Base-by-base conservation (phyloP, 257 asterid species). In the Solanum chiquidenum region DNA sequence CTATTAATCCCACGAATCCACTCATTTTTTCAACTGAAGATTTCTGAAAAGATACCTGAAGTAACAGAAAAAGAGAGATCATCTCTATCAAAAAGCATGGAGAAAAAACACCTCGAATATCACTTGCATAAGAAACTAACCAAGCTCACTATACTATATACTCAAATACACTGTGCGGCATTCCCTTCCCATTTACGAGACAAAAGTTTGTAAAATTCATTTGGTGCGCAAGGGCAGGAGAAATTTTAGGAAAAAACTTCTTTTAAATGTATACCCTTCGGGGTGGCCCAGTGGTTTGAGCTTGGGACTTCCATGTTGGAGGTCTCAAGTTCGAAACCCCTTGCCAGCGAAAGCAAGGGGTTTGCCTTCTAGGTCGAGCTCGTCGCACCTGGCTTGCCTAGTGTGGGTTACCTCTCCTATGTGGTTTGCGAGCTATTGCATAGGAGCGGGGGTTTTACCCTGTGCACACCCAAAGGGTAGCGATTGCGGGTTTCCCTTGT, bases 11-110 rank as follows among this genome's bases (percentile, higher is more conserved):
- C 58, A 96, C 64, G 40, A 91, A 4, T 76, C 91, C 98, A 58
- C 92, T 88, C 86, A 76, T 72, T 31, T 88, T 74, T 80, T 93
- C 91, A 66, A 92, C 83, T 77, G 98, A 88, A 42, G 94, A 91
- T 60, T 89, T 93, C 79, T 74, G 91, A 87, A 94, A 92, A 49
- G 98, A 92, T 20, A 93, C 23, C 97, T 95, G 95, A 77, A 92
- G 84, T 89, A 88, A 89, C 25, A 79, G 72, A 85, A 86, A 87
- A 64, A 83, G 38, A 60, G 86, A 66, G 69, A 73, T 71, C 89
- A 86, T 75, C 86, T 86, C 83, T 58, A 79, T 69, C 72, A 42
- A 76, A 13, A 27, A n/a, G 8, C 60, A 80, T 68, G 38, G 40
- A 66, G 76, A 83, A 11, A n/a, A 18, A 86, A 80, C 37, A 29